Evolutionary conservation across 1,284 basidiomycete genomes (phyloP).

Genomic region (Rhodotorula glutinis): DNA sequence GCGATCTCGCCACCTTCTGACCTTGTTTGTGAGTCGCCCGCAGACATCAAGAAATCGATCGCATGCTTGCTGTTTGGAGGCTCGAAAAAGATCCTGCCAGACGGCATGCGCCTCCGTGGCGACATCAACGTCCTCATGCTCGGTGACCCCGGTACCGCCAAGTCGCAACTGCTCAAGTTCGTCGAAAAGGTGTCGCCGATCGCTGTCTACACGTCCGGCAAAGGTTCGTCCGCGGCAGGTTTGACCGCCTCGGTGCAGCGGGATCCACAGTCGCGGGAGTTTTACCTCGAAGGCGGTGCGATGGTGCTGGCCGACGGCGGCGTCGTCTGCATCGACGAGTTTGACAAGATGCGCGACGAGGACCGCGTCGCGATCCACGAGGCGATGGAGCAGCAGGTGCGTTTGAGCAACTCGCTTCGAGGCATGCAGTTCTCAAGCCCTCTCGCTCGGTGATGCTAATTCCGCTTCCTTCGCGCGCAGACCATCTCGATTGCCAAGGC

Average conservation of each 20-base stretch:
- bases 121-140: constrained; percentile 97
- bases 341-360: constrained; percentile 99
- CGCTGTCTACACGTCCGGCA: constrained; percentile 96
- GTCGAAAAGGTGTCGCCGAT: constrained; percentile 98
- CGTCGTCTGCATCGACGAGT: constrained; percentile 99
- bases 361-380: constrained; percentile 99
- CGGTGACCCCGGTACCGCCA: constrained; percentile 97
- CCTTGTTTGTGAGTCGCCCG: not conserved
- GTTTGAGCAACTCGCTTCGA: no score
- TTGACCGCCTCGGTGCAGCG: constrained; percentile 96
- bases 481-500: constrained; percentile 99
- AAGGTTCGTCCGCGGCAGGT: constrained; percentile 96
- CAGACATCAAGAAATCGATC: constrained; percentile 98
- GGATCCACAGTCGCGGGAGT: constrained; percentile 87
- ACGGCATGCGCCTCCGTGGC: constrained; percentile 94
- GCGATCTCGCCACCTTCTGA: not conserved
- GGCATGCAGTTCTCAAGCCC: not conserved
- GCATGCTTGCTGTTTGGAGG: constrained; percentile 93
- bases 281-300: constrained; percentile 97
- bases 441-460: not conserved
- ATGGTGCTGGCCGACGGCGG: constrained; percentile 99
- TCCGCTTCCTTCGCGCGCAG: constrained; percentile 53
- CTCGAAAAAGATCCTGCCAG: constrained; percentile 95
- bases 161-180: constrained; percentile 95
- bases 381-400: constrained; percentile 83